Conservation (phyloP, 306 rosid genomes). For the Prunus dulcis region DNA sequence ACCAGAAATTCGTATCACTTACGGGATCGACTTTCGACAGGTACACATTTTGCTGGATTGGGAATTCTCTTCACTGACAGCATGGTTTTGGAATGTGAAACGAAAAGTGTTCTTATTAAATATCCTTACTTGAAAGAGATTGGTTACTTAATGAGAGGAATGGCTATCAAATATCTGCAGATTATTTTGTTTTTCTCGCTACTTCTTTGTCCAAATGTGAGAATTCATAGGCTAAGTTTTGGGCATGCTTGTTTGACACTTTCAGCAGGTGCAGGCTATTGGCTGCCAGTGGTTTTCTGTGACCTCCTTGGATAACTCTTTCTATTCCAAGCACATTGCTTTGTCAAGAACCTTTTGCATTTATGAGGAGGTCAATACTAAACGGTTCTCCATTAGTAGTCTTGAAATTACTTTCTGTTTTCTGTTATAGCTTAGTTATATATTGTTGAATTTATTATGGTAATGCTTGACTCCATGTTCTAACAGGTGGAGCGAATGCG, state of each 20-base stretch:
- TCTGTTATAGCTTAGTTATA: conserved; percentile 6
- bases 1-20: conserved; percentile 46
- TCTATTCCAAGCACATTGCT: conserved; percentile 63
- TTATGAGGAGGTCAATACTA: conserved; percentile 69
- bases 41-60: conserved; percentile 35
- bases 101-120: not conserved
- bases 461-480: conserved; percentile 14
- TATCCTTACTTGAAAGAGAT: not conserved
- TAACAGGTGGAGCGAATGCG: conserved; percentile 79
- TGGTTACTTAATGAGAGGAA: not conserved
- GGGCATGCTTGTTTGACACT: not conserved
- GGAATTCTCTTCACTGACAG: not conserved
- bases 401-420: conserved; percentile 22
- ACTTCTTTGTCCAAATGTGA: not conserved
- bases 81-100: not conserved
- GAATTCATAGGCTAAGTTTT: not conserved
- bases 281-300: conserved; percentile 85
- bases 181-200: not conserved
- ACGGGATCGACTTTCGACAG: conserved; percentile 76
- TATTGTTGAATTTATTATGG: conserved; percentile 15
- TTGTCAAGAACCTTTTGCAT: conserved; percentile 83
- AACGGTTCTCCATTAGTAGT: conserved; percentile 12
- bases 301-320: conserved; percentile 40
- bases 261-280: conserved; percentile 61
- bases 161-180: not conserved